Conservation (phyloP, 139 green algal species). For the Deuterostichococcus epilithicus region DNA sequence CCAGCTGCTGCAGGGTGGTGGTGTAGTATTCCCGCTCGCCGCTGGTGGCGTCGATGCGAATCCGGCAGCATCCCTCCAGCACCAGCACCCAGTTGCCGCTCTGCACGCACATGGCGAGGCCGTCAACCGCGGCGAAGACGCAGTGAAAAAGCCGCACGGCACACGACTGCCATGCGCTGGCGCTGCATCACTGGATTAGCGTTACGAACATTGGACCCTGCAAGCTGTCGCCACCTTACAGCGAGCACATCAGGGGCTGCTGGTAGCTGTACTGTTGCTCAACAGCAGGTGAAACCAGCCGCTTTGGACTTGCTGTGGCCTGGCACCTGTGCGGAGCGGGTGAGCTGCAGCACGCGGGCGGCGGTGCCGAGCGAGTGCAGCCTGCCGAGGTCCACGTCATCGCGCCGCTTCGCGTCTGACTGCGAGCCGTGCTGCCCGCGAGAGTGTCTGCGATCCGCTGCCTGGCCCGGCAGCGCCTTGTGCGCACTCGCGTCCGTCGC, state of each 20-base stretch:
- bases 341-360: conserved; percentile 35
- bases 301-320: not conserved
- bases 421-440: not conserved
- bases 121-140: too few species aligned
- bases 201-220: too few species aligned
- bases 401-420: not conserved
- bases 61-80: conserved; percentile 41
- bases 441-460: too few species aligned
- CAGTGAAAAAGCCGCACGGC: not conserved
- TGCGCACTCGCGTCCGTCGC: too few species aligned
- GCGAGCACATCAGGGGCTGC: not conserved
- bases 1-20: not conserved
- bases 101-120: too few species aligned
- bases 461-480: too few species aligned
- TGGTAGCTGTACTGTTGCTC: not conserved
- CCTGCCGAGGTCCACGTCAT: not conserved
- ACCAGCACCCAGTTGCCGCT: conserved; percentile 39
- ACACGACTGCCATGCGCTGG: too few species aligned
- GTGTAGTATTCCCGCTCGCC: not conserved
- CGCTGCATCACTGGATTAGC: too few species aligned
- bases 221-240: not conserved
- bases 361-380: conserved; percentile 17
- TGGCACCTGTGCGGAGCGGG: conserved; percentile 23
- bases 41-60: conserved; percentile 2
- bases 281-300: not conserved